These are phyloP conservation scores for Pseudophaeomoniella oleicola DNA, from an alignment of 2,329 filamentous ascomycete genomes.

Conservation along the genomic window DNA sequence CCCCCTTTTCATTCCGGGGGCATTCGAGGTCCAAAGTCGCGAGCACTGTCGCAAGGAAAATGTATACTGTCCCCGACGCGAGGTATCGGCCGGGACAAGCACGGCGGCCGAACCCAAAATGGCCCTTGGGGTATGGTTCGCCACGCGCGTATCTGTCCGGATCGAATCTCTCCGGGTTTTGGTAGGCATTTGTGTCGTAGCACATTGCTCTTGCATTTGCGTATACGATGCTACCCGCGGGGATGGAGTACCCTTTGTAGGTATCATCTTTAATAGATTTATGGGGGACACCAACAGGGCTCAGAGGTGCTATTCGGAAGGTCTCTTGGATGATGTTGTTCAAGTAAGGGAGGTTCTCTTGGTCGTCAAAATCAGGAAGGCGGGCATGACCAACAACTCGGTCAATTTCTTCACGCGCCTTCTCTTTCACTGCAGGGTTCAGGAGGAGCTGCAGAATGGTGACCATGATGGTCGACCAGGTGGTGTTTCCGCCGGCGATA, in stretches of 20 bases:
- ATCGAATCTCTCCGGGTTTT: conserved; percentile 28
- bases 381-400: conserved; percentile 27
- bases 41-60: not conserved
- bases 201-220: conserved; percentile 25
- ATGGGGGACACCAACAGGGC: conserved; percentile 40
- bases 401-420: conserved; percentile 32
- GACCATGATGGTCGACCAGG: conserved; percentile 25
- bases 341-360: conserved; percentile 27
- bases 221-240: conserved; percentile 34
- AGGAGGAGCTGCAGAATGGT: conserved; percentile 26
- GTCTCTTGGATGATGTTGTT: conserved; percentile 33
- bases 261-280: conserved; percentile 38
- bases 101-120: not conserved
- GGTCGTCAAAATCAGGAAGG: conserved; percentile 33
- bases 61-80: not conserved
- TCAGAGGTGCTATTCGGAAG: conserved; percentile 29
- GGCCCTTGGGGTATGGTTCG: not conserved
- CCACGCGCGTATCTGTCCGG: conserved; percentile 28
- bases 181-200: conserved; percentile 25
- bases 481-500: conserved; percentile 33
- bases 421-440: conserved; percentile 30
- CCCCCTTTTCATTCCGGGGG: not conserved
- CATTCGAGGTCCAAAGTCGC: not conserved
- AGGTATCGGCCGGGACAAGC: not conserved
- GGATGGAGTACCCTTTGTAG: conserved; percentile 43